These are phyloP conservation scores for Heliamphora pulchella DNA, from an alignment of 179 eudicot species.

Conservation along the genomic window DNA sequence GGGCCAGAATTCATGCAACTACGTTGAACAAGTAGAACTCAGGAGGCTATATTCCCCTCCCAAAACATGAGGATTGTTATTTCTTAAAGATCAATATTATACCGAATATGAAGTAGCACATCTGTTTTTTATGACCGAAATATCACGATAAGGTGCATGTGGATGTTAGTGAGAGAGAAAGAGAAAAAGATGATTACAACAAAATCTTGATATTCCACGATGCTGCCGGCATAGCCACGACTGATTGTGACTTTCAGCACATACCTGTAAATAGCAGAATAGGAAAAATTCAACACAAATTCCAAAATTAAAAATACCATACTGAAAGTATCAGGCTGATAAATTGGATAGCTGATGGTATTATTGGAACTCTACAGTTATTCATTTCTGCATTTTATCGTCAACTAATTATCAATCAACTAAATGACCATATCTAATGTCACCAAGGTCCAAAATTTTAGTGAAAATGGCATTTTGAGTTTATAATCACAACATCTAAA, in stretches of 20 bases:
- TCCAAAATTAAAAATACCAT: not conserved
- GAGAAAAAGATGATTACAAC: constrained; percentile 39
- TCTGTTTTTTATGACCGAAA: too few species aligned
- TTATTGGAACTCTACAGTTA: not conserved
- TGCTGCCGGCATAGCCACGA: constrained; percentile 94
- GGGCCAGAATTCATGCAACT: not conserved
- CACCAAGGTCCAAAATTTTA: not conserved
- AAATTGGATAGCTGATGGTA: not conserved
- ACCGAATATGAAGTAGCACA: too few species aligned
- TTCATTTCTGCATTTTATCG: not conserved
- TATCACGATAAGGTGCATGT: too few species aligned
- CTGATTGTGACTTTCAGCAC: constrained; percentile 91
- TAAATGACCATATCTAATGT: not conserved
- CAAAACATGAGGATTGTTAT: not conserved
- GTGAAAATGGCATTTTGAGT: not conserved
- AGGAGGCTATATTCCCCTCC: not conserved
- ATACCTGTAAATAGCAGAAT: constrained; percentile 50
- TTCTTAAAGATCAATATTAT: too few species aligned
- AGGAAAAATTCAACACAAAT: not conserved
- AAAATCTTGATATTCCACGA: constrained; percentile 78
- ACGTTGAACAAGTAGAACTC: too few species aligned
- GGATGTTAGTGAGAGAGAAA: not conserved
- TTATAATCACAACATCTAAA: not conserved
- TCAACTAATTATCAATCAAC: not conserved
- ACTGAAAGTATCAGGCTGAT: not conserved